Conservation (phyloP, 2,329 filamentous ascomycete species). For the Bipolaris sorokiniana region DNA sequence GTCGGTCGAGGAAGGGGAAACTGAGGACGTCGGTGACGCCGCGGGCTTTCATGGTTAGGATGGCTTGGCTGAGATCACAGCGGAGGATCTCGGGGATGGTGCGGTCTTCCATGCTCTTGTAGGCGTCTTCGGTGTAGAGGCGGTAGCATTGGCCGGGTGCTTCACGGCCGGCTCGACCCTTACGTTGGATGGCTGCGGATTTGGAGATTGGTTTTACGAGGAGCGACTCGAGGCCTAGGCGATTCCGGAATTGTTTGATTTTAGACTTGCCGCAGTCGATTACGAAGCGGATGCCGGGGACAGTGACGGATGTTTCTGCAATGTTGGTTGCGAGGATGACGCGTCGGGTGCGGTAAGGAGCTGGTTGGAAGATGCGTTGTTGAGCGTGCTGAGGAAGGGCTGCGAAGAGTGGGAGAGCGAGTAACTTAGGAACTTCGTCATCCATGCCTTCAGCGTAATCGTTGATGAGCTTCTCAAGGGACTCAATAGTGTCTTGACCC, state of each 20-base stretch:
- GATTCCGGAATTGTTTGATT: constrained; percentile 85
- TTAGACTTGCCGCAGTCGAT: constrained; percentile 95
- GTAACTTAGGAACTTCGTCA: constrained; percentile 72
- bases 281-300: constrained; percentile 89
- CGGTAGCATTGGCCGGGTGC: constrained; percentile 87
- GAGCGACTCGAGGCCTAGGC: constrained; percentile 87
- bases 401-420: constrained; percentile 83
- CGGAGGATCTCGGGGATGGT: constrained; percentile 89
- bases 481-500: constrained; percentile 91
- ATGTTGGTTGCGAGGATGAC: constrained; percentile 95
- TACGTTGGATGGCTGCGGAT: constrained; percentile 88
- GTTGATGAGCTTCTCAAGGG: constrained; percentile 78
- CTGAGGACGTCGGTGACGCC: constrained; percentile 80
- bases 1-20: constrained; percentile 86
- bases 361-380: constrained; percentile 81
- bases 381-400: constrained; percentile 87
- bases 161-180: constrained; percentile 92
- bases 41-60: constrained; percentile 92
- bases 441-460: constrained; percentile 77
- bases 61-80: constrained; percentile 83
- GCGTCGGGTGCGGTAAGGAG: constrained; percentile 78
- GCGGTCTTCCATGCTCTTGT: constrained; percentile 70
- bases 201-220: constrained; percentile 90
- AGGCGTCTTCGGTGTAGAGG: constrained; percentile 83
- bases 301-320: constrained; percentile 96